Base-by-base conservation (phyloP, 2,329 filamentous ascomycete species). In the Fusarium sp. region DNA sequence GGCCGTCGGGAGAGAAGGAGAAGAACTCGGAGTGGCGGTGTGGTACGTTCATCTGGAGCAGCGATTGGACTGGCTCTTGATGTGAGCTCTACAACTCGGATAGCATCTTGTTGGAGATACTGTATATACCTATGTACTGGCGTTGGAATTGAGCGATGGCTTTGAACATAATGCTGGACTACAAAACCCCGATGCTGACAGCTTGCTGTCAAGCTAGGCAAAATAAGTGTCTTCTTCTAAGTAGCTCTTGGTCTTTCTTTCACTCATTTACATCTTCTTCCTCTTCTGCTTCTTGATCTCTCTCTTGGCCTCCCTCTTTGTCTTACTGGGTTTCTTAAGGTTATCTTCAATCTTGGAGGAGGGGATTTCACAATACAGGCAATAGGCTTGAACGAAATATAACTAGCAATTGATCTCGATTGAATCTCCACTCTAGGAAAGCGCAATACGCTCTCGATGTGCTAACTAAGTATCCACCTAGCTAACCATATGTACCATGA, bases 11-110 rank as follows among this genome's bases (percentile, higher is more conserved):
- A 0, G 87, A 91, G 71, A 96, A 96, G 76, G 94, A 97, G 78
- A 91, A 84, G 62, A 91, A 90, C 3, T 94, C 93, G 0, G 86
- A 96, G 75, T 97, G 94, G 93, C 88, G 93, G 43, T 98, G 95
- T 78, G 83, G 86, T 4, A 97, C 93, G 0, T 97, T 97, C 72
- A 93, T 90, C 32, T 89, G 87, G 89, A 87, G 84, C 64, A 87
- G 86, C 53, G 86, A 88, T 66, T 88, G 86, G 86, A 85, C 77
- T 56, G 65, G 72, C 26, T 68, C 68, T 8, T 64, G 49, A 67
- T 19, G 11, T 39, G 19, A 32, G 17, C 14, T 33, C 13, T 13
- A 14, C 22, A 13, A 22, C 10, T 15, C 20, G 20, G 19, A 40
- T 15, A 11, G 17, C 20, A 37, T 37, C 15, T 37, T 22, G 17